Evolutionary conservation across 1,284 basidiomycete genomes (phyloP), one percentile per base, ranked within the genome.

Genomic region (Polyporus tsugae): DNA sequence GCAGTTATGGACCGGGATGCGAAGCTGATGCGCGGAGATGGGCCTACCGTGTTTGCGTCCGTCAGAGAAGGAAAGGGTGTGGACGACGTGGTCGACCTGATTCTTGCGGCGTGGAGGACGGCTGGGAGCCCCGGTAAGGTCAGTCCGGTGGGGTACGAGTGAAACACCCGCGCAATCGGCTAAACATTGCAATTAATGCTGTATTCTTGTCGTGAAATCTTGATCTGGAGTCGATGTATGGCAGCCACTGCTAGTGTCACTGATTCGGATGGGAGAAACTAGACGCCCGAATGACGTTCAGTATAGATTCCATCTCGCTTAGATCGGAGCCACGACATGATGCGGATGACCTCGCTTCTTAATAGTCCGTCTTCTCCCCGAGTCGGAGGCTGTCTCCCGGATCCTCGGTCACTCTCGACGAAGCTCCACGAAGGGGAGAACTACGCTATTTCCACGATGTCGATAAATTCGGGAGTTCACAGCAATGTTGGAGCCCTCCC

Each of bases 1-100:
- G 92, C 94, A 65, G 95, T 99, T 29, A 99, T 99, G 97, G 91
- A 90, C 68, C 89, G 96, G 38, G 97, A 99, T 79, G 89, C 97
- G 2, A 95, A 92, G 75, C 82, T 91, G 70, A 99, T 99, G 95
- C 89, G 97, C 38, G 97, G 97, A 63, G 89, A 93, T 66, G 97
- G 97, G 0, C 97, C 97, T 1, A 99, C 97, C 0, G 79, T 98
- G 25, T 99, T 99, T 80, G 90, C 95, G 0, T 94, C 94, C 70
- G 90, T 99, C 64, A 92, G 94, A 77, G 84, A 95, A 68, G 87
- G 85, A 38, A 89, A 89, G 68, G 96, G 95, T 0, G 90, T 99
- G 2, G 88, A 95, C 59, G 94, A 95, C 68, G 89, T 98, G 4
- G 88, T 93, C 6, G 90, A 92, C 60, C 86, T 98, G 44, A 90